phyloP scores from a whole-genome alignment of 1,284 basidiomycete genomes.

The Agroathelia rolfsii region DNA sequence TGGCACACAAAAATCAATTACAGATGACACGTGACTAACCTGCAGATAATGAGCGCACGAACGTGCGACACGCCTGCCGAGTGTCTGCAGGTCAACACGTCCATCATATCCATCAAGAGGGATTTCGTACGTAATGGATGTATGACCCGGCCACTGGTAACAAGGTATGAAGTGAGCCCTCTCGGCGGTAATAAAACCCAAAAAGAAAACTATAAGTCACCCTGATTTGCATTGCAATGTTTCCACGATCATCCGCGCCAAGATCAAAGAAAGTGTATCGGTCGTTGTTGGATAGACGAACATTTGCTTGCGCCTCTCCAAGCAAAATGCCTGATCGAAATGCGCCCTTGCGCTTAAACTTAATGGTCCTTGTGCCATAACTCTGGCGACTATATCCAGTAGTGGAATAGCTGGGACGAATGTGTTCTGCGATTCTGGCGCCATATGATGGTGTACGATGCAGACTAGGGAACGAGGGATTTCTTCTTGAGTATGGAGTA shows the following conservation, averaged over 20 bases:
- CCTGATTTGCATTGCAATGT: conserved; percentile 52
- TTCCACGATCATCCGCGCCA: conserved; percentile 45
- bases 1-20: conserved; percentile 7
- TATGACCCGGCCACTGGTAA: conserved; percentile 61
- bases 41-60: conserved; percentile 68
- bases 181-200: not conserved
- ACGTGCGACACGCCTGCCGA: conserved; percentile 57
- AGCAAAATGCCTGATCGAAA: conserved; percentile 57
- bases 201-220: conserved; percentile 28
- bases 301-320: conserved; percentile 57
- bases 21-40: conserved; percentile 26
- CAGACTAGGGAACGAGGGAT: too few species aligned
- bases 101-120: conserved; percentile 61
- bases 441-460: too few species aligned
- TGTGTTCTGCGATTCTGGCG: too few species aligned
- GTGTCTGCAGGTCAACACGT: conserved; percentile 52
- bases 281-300: conserved; percentile 49
- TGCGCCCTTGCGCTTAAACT: conserved; percentile 65
- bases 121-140: conserved; percentile 64
- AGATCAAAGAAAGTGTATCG: conserved; percentile 53
- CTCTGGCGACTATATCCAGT: too few species aligned
- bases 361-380: conserved; percentile 44
- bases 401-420: too few species aligned
- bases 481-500: too few species aligned
- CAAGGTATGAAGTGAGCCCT: not conserved